phyloP scores from a whole-genome alignment of 441 rosid species.

The Syzygium syzygioides region DNA sequence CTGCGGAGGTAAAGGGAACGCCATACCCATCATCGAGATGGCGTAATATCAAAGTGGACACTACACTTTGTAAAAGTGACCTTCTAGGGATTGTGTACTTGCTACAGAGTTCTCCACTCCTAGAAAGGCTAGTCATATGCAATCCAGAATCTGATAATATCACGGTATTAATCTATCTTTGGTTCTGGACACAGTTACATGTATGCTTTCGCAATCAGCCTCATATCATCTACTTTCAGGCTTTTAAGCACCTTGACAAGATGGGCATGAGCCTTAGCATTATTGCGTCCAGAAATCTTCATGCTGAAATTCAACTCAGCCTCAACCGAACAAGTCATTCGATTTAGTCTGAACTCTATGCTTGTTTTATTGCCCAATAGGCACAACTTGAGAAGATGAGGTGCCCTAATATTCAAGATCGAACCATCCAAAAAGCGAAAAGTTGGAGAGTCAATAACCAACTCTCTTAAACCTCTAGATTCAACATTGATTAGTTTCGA shows the following conservation, averaged over 20 bases:
- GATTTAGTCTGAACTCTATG: too few species aligned
- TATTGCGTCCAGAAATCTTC: too few species aligned
- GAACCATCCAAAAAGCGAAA: too few species aligned
- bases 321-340: too few species aligned
- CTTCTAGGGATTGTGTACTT: neutral
- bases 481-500: too few species aligned
- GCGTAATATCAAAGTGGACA: neutral
- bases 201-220: neutral
- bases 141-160: neutral
- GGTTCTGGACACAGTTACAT: neutral
- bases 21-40: neutral
- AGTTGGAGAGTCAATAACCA: too few species aligned
- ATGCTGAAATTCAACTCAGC: too few species aligned
- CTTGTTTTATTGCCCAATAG: too few species aligned
- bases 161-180: neutral
- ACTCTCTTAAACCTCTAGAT: too few species aligned
- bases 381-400: too few species aligned
- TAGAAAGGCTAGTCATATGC: neutral
- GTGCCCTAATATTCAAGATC: too few species aligned
- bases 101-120: neutral
- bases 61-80: neutral
- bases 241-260: neutral
- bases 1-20: neutral
- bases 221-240: neutral
- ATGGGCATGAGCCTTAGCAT: too few species aligned